Conservation (phyloP, 2,329 filamentous ascomycete genomes). For the Aspergillus sp. region DNA sequence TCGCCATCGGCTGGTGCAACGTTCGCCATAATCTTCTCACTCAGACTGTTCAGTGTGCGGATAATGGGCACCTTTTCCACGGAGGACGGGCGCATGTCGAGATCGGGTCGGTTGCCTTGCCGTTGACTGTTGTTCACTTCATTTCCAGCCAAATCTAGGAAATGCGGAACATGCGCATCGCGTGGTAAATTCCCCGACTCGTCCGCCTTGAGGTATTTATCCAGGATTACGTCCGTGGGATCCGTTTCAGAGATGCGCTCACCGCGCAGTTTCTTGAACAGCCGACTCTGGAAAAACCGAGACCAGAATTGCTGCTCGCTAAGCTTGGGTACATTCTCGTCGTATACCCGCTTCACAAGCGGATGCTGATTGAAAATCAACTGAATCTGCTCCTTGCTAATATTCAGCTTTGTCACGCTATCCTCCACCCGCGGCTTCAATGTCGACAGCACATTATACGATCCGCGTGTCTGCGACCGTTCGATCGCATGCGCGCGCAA, state of each 20-base stretch:
- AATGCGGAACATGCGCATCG: constrained; percentile 73
- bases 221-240: constrained; percentile 74
- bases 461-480: constrained; percentile 78
- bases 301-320: constrained; percentile 86
- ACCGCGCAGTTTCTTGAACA: constrained; percentile 89
- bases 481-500: constrained; percentile 90
- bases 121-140: constrained; percentile 90
- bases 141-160: constrained; percentile 90
- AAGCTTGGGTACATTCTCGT: constrained; percentile 85
- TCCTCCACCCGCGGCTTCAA: constrained; percentile 79
- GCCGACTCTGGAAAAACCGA: constrained; percentile 84
- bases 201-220: constrained; percentile 78
- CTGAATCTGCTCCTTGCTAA: constrained; percentile 88
- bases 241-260: constrained; percentile 82
- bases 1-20: constrained; percentile 77
- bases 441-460: constrained; percentile 90
- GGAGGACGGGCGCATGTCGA: constrained; percentile 80
- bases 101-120: constrained; percentile 82
- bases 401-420: constrained; percentile 74
- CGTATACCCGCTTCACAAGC: constrained; percentile 84
- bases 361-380: constrained; percentile 93
- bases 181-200: constrained; percentile 56
- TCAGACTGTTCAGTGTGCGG: constrained; percentile 83
- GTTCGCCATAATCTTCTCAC: constrained; percentile 89
- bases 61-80: constrained; percentile 83